Conservation (phyloP, 768 basidiomycete species). For the Tylopilus balloui region DNA sequence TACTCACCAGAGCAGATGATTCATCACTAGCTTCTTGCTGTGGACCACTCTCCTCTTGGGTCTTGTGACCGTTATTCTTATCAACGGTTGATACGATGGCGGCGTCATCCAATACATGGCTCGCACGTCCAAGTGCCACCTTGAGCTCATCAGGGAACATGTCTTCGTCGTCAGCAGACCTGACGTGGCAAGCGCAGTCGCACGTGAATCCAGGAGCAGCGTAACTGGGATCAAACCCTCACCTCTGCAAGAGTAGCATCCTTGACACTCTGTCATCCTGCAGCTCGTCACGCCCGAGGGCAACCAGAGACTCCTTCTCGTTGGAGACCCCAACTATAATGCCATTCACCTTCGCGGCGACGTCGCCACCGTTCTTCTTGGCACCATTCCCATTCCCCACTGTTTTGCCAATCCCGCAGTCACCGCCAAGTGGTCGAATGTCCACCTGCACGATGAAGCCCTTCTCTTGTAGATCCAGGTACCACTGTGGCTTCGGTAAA, state of each 20-base stretch:
- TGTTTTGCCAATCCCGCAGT: slow-evolving; percentile 2
- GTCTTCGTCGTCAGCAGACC: slow-evolving; percentile 54
- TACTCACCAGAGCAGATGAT: slow-evolving; percentile 20
- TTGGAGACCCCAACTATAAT: slow-evolving; percentile 43
- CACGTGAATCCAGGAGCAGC: slow-evolving; percentile 2
- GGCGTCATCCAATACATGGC: slow-evolving; percentile 49
- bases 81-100: slow-evolving; percentile 11
- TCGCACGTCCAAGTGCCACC: slow-evolving; percentile 56
- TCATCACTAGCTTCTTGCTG: slow-evolving; percentile 21
- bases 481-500: slow-evolving; percentile 68
- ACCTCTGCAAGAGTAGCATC: slow-evolving; percentile 70
- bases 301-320: slow-evolving; percentile 75
- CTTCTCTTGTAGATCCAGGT: slow-evolving; percentile 56
- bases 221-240: slow-evolving; percentile 6
- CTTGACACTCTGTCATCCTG: slow-evolving; percentile 64
- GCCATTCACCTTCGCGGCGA: slow-evolving; percentile 35
- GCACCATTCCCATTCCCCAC: not conserved
- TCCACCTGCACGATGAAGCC: slow-evolving; percentile 55
- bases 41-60: slow-evolving; percentile 15
- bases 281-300: slow-evolving; percentile 69
- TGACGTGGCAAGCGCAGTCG: slow-evolving; percentile 20
- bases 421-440: slow-evolving; percentile 46
- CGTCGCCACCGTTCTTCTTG: slow-evolving; percentile 9
- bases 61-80: slow-evolving; percentile 14
- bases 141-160: slow-evolving; percentile 57